phyloP scores from a whole-genome alignment of 352 stramenopile genomes.

The Globisporangium abappressorium region DNA sequence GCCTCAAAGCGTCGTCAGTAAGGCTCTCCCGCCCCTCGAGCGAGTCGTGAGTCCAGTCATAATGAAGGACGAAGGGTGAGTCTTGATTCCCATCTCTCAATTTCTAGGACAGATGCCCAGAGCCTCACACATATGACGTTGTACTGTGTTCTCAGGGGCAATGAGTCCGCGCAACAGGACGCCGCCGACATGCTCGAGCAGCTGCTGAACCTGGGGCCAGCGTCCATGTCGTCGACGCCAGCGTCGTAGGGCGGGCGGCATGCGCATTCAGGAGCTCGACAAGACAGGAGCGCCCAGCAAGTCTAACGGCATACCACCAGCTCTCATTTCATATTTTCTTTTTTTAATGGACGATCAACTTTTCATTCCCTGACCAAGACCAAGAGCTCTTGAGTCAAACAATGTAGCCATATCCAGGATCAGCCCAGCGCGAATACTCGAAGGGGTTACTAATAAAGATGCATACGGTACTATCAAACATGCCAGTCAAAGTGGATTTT shows the following conservation, averaged over 20 bases:
- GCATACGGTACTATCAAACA: background rate
- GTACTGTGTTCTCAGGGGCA: background rate
- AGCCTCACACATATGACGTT: background rate
- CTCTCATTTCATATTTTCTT: background rate
- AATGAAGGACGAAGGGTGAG: constrained; percentile 8
- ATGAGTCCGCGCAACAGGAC: background rate
- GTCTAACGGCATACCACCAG: background rate
- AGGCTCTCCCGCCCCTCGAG: constrained; percentile 6
- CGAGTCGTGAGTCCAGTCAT: background rate
- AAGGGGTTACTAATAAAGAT: background rate
- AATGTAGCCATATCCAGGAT: background rate
- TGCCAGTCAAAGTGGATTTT: background rate
- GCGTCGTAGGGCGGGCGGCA: constrained; percentile 2
- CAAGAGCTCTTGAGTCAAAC: background rate
- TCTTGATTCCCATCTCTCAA: background rate
- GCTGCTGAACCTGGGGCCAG: constrained; percentile 10
- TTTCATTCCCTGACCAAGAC: background rate
- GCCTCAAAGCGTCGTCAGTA: background rate
- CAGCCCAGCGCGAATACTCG: background rate
- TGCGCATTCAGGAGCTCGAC: background rate
- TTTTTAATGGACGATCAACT: background rate
- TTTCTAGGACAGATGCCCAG: background rate
- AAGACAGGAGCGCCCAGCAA: background rate
- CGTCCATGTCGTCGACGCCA: background rate
- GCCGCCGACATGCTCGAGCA: constrained; percentile 16